Conservation (phyloP, 257 asterid genomes). For the Fraxinus excelsior region DNA sequence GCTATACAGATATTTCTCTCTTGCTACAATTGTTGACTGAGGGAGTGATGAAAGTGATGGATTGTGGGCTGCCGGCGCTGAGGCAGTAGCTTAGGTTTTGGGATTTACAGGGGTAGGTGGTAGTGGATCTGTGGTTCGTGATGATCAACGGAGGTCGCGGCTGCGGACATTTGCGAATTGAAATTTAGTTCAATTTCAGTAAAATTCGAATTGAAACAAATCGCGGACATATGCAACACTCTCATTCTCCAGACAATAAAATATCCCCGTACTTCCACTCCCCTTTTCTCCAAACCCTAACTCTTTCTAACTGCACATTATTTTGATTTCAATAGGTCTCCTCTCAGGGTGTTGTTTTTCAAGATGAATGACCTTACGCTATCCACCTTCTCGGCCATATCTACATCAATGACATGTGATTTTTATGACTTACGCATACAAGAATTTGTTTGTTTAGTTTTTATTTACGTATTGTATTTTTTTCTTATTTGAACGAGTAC, state of each 20-base stretch:
- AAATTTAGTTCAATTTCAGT: too few species aligned
- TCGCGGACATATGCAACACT: conserved; percentile 70
- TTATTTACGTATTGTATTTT: neutral
- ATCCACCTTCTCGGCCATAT: conserved; percentile 82
- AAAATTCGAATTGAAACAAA: too few species aligned
- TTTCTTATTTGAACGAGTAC: neutral
- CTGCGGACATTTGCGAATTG: too few species aligned
- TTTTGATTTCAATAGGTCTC: conserved; percentile 47
- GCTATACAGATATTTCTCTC: too few species aligned
- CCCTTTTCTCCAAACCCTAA: conserved; percentile 30
- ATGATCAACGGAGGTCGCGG: too few species aligned
- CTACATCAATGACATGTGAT: conserved; percentile 70
- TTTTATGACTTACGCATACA: neutral
- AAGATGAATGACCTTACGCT: conserved; percentile 91
- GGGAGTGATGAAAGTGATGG: too few species aligned
- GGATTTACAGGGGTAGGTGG: too few species aligned
- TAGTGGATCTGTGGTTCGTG: too few species aligned
- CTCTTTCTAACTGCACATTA: conserved; percentile 5
- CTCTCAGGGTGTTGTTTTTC: conserved; percentile 63
- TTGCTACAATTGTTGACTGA: too few species aligned
- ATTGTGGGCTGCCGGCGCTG: too few species aligned
- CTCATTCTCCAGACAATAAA: conserved; percentile 68
- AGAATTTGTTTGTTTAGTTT: neutral
- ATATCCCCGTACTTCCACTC: neutral
- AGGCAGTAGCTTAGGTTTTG: too few species aligned